Percentiles rank a stretch among this genome's conserved stretches.
Conservation (phyloP, 2,329 filamentous ascomycete genomes). For the Colletotrichum aenigma region DNA sequence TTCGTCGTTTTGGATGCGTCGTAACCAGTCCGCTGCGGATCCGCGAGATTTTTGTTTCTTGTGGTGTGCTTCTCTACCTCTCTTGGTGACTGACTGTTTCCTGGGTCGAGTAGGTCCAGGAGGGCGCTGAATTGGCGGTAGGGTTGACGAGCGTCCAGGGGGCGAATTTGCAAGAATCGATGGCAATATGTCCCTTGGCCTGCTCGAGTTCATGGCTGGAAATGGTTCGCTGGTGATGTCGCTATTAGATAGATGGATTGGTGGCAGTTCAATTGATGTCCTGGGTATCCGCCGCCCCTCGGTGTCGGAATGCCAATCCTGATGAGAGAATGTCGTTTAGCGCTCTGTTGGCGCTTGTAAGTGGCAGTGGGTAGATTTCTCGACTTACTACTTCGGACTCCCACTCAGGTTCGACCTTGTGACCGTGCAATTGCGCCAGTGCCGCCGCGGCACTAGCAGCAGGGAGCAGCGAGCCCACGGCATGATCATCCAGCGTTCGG, state of each 20-base stretch:
- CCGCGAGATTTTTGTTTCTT: conserved; percentile 77
- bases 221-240: conserved; percentile 78
- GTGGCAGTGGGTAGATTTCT: conserved; percentile 21
- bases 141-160: conserved; percentile 83
- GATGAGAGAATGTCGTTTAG: conserved; percentile 21
- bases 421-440: conserved; percentile 79
- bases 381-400: conserved; percentile 76
- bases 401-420: conserved; percentile 78
- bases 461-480: conserved; percentile 66
- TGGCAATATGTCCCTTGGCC: conserved; percentile 77
- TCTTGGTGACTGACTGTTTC: conserved; percentile 86
- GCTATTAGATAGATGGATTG: conserved; percentile 61
- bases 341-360: neutral
- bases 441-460: conserved; percentile 83
- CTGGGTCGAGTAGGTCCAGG: conserved; percentile 75
- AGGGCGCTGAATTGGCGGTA: conserved; percentile 80
- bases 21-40: conserved; percentile 71
- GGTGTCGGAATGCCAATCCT: conserved; percentile 76
- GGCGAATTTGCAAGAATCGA: conserved; percentile 84
- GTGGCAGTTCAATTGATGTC: conserved; percentile 75
- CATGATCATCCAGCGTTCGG: conserved; percentile 71
- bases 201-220: conserved; percentile 62
- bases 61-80: conserved; percentile 76
- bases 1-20: conserved; percentile 62
- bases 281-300: conserved; percentile 68